Percentiles rank a stretch among this genome's conserved stretches.
Evolutionary conservation across 768 basidiomycete genomes (phyloP).

Genomic region (Lentinula sp.): DNA sequence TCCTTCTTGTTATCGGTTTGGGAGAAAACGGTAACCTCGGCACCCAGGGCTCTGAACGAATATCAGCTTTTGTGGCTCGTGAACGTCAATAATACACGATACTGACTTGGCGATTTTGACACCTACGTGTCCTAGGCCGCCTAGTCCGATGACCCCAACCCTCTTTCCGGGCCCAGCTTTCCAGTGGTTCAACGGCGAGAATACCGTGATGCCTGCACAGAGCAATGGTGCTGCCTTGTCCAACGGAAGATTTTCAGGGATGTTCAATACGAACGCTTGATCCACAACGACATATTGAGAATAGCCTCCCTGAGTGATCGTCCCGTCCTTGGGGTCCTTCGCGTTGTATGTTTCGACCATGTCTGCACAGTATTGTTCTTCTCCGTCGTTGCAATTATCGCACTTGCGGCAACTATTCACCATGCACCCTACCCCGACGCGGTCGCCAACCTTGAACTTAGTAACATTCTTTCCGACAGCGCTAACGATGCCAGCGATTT

Average conservation of each 20-base stretch:
- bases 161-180: constrained; percentile 52
- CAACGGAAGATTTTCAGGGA: constrained; percentile 48
- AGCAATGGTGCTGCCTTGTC: constrained; percentile 58
- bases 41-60: constrained; percentile 39
- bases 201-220: constrained; percentile 61
- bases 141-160: constrained; percentile 63
- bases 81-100: constrained; percentile 1
- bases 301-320: constrained; percentile 42
- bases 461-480: constrained; percentile 49
- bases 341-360: constrained; percentile 31
- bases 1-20: constrained; percentile 37
- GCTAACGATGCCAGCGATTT: constrained; percentile 49
- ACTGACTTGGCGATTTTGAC: constrained; percentile 3
- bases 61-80: constrained; percentile 25
- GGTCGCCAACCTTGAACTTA: constrained; percentile 50
- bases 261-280: constrained; percentile 52
- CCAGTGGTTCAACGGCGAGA: constrained; percentile 49
- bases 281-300: constrained; percentile 36
- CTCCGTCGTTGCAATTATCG: constrained; percentile 39
- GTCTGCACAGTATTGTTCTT: constrained; percentile 43
- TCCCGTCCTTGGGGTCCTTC: constrained; percentile 33
- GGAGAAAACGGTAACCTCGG: constrained; percentile 44
- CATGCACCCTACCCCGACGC: constrained; percentile 49
- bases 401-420: constrained; percentile 48
- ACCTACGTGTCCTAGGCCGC: constrained; percentile 38